phyloP scores from a whole-genome alignment of 805 yeast species.

The Pichia kluyveri region DNA sequence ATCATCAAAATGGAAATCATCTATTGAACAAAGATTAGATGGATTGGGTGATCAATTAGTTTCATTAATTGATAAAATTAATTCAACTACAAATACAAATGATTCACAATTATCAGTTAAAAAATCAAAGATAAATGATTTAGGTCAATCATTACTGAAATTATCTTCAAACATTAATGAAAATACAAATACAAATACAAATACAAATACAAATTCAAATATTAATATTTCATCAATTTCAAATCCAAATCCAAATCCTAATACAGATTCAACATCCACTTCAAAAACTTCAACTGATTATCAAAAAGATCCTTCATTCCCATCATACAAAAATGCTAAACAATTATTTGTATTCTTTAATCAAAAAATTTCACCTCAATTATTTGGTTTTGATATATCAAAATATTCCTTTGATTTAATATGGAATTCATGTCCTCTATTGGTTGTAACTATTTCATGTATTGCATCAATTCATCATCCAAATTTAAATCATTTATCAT shows the following conservation, averaged over 20 bases:
- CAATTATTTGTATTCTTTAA: slow-evolving; percentile 45
- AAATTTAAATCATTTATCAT: slow-evolving; percentile 16
- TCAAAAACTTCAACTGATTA: too few relatives aligned
- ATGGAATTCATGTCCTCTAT: slow-evolving; percentile 48
- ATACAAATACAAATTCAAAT: too few relatives aligned
- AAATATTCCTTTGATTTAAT: slow-evolving; percentile 38
- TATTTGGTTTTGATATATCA: slow-evolving; percentile 56
- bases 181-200: too few relatives aligned
- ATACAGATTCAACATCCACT: slow-evolving; percentile 14
- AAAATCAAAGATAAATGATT: neutral
- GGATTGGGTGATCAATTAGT: too few relatives aligned
- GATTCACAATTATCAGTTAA: neutral
- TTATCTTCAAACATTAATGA: neutral
- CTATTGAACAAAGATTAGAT: neutral
- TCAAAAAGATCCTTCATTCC: too few relatives aligned
- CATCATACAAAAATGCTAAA: slow-evolving; percentile 26
- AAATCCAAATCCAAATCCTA: too few relatives aligned
- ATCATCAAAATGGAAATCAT: too few relatives aligned
- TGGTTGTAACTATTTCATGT: slow-evolving; percentile 51
- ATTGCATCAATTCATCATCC: slow-evolving; percentile 59
- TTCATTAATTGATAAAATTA: too few relatives aligned
- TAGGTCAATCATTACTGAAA: too few relatives aligned
- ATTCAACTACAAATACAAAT: too few relatives aligned
- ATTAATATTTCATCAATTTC: too few relatives aligned
- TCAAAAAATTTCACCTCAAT: slow-evolving; percentile 47